Percentiles rank a stretch among this genome's conserved stretches.
These are phyloP conservation scores for Acer yangbiense DNA, from an alignment of 345 rosid species.

Conservation along the genomic window DNA sequence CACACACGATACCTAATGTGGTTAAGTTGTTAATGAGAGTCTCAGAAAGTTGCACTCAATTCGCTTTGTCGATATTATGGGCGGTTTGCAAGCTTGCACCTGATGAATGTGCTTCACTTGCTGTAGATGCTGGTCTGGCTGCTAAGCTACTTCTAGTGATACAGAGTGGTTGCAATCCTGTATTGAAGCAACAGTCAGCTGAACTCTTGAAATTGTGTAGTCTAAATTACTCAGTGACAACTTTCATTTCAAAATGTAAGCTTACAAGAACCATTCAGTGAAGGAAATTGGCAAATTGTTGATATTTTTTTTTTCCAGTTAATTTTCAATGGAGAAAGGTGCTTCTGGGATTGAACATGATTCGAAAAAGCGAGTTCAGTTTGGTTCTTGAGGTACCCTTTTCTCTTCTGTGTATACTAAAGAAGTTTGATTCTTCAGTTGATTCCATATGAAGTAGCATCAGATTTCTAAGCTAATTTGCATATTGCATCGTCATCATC, in stretches of 20 bases:
- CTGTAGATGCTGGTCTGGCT: conserved; percentile 66
- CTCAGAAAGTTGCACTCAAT: conserved; percentile 60
- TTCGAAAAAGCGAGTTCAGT: conserved; percentile 1
- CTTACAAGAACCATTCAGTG: conserved; percentile 66
- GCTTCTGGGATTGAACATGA: conserved; percentile 7
- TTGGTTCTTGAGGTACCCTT: conserved; percentile 21
- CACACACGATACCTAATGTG: conserved; percentile 48
- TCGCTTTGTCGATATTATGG: conserved; percentile 54
- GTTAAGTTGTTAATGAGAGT: conserved; percentile 58
- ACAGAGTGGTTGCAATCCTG: conserved; percentile 63
- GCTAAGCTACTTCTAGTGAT: conserved; percentile 64
- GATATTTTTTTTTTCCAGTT: not conserved
- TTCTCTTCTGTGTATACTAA: conserved; percentile 27
- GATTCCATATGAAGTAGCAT: conserved; percentile 20
- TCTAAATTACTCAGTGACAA: conserved; percentile 59
- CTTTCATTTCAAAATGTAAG: conserved; percentile 69
- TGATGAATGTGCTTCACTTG: conserved; percentile 55
- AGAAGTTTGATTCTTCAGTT: conserved; percentile 3
- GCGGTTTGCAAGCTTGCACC: conserved; percentile 63
- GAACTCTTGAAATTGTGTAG: conserved; percentile 70
- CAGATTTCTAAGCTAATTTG: conserved; percentile 22
- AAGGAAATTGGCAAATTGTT: conserved; percentile 25
- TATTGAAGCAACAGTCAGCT: conserved; percentile 58
- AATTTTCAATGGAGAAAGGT: conserved; percentile 12
- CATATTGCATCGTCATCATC: conserved; percentile 12